Conservation (phyloP, 305 asterid species). For the Salvia sclarea region DNA sequence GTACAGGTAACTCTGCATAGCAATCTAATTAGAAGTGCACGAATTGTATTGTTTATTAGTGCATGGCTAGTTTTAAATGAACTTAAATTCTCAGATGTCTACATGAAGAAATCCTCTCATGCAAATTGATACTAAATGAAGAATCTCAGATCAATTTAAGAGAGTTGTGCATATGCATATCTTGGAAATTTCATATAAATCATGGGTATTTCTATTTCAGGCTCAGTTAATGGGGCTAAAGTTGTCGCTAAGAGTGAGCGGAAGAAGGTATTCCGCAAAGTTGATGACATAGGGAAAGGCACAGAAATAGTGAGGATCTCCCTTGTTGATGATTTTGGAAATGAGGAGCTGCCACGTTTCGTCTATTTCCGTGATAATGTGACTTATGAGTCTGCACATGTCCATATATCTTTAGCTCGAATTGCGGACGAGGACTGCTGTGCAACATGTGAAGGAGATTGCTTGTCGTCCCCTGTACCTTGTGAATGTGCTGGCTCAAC, state of each 20-base stretch:
- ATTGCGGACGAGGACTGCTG: slow-evolving; percentile 76
- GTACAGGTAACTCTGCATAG: too few relatives aligned
- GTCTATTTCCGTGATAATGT: slow-evolving; percentile 45
- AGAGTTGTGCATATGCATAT: not conserved
- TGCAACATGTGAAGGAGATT: slow-evolving; percentile 51
- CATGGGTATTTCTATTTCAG: slow-evolving; percentile 26
- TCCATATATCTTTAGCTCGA: slow-evolving; percentile 58
- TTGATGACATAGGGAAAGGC: slow-evolving; percentile 63
- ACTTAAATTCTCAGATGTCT: not conserved
- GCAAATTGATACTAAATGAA: not conserved
- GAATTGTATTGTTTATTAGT: not conserved
- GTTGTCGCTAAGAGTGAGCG: not conserved
- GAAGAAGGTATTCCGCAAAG: slow-evolving; percentile 25
- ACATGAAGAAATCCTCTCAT: not conserved
- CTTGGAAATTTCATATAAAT: not conserved
- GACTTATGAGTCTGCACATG: slow-evolving; percentile 51
- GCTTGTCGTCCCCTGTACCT: slow-evolving; percentile 56
- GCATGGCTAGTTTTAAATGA: not conserved
- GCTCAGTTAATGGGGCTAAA: slow-evolving; percentile 7
- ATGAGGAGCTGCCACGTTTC: slow-evolving; percentile 45
- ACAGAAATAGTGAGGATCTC: slow-evolving; percentile 59
- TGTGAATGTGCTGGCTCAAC: slow-evolving; percentile 74
- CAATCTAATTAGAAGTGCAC: not conserved
- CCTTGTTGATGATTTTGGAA: slow-evolving; percentile 51
- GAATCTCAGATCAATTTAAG: not conserved